Conservation (phyloP, 257 asterid species). For the Eucommia ulmoides region DNA sequence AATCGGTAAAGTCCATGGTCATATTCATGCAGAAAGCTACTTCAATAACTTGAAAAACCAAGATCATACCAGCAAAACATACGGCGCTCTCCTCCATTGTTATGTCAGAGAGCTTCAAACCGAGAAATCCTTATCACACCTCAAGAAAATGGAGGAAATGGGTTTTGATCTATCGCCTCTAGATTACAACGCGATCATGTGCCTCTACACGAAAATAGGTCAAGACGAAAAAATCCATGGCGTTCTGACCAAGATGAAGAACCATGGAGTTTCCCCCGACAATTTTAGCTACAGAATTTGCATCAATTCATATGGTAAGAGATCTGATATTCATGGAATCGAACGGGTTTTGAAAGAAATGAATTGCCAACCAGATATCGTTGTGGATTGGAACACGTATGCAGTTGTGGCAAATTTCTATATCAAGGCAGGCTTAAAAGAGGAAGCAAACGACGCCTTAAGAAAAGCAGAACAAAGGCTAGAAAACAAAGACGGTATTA, state of each 20-base stretch:
- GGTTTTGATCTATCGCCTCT: slow-evolving; percentile 39
- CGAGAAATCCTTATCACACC: slow-evolving; percentile 38
- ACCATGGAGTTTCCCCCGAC: slow-evolving; percentile 41
- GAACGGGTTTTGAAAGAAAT: slow-evolving; percentile 52
- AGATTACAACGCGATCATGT: slow-evolving; percentile 61
- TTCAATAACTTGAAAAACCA: slow-evolving; percentile 45
- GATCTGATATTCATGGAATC: slow-evolving; percentile 57
- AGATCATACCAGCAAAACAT: slow-evolving; percentile 49
- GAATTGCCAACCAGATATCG: slow-evolving; percentile 39
- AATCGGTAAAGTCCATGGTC: slow-evolving; percentile 66
- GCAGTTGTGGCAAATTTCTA: slow-evolving; percentile 56
- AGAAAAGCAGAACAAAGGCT: slow-evolving; percentile 50
- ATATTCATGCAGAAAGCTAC: slow-evolving; percentile 50
- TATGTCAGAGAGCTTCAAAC: slow-evolving; percentile 47
- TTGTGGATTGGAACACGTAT: slow-evolving; percentile 68
- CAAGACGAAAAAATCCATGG: slow-evolving; percentile 42
- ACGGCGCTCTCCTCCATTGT: slow-evolving; percentile 85
- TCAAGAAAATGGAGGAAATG: slow-evolving; percentile 47
- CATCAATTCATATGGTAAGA: slow-evolving; percentile 59
- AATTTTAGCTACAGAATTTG: slow-evolving; percentile 68
- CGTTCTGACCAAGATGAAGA: slow-evolving; percentile 43
- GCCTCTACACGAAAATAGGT: slow-evolving; percentile 35
- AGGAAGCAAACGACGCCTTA: slow-evolving; percentile 45
- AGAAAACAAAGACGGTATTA: slow-evolving; percentile 34
- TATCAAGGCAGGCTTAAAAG: slow-evolving; percentile 34